These are phyloP conservation scores for Neonectria coccinea DNA, from an alignment of 2,329 filamentous ascomycete genomes.

Conservation along the genomic window DNA sequence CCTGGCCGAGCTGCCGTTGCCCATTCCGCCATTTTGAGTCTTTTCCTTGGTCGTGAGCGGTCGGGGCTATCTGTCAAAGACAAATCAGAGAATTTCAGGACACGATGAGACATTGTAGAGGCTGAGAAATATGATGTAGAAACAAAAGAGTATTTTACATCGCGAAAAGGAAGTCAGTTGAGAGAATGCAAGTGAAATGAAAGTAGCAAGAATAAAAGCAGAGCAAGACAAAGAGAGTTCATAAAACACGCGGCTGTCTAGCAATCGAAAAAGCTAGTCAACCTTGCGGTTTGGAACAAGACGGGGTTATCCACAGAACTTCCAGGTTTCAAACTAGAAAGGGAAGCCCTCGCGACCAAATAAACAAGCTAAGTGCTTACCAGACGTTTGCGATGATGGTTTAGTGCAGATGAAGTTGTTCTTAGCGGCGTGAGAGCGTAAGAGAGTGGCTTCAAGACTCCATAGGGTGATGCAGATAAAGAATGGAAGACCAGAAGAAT, in stretches of 20 bases:
- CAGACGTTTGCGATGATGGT: neutral
- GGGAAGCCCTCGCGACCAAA: neutral
- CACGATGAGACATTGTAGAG: neutral
- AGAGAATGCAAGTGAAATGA: neutral
- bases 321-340: neutral
- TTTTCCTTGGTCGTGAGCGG: neutral
- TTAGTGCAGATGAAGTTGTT: neutral
- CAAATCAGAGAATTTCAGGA: neutral
- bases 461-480: neutral
- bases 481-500: neutral
- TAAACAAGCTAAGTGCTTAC: neutral
- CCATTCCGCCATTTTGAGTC: slow-evolving; percentile 23
- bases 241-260: neutral
- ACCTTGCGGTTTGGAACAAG: neutral
- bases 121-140: neutral
- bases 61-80: neutral
- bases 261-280: neutral
- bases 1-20: slow-evolving; percentile 13
- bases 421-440: too few relatives aligned
- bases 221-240: neutral
- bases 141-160: neutral
- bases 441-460: neutral
- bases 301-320: neutral
- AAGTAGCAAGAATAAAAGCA: neutral
- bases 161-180: neutral